A percentile compares a stretch with the other conserved stretches of the same genome.
Evolutionary conservation across 768 basidiomycete genomes (phyloP).

Genomic region (Aureoboletus auriporus): DNA sequence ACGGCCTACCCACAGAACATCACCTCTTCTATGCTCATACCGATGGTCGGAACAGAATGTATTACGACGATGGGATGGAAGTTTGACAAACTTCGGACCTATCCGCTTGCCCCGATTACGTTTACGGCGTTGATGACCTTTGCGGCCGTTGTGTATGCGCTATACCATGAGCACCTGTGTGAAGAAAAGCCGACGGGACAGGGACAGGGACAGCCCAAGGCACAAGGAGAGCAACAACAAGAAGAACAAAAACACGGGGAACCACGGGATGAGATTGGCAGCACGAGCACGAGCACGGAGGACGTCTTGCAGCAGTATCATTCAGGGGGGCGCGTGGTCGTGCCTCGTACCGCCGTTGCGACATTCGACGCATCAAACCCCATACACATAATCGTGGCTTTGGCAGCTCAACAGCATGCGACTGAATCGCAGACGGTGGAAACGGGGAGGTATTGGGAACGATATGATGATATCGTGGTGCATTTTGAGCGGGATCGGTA

Average conservation of each 20-base stretch:
- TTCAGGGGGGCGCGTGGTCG: background rate
- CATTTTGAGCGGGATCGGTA: background rate
- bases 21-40: background rate
- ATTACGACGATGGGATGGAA: constrained; percentile 1
- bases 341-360: background rate
- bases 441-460: background rate
- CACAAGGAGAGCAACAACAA: background rate
- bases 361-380: background rate
- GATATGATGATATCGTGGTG: background rate
- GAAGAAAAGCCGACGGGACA: too few species aligned
- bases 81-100: background rate
- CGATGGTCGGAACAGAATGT: background rate
- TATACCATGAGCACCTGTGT: background rate
- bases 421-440: too few species aligned
- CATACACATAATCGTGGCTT: background rate
- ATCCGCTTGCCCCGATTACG: background rate
- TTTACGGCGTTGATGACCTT: background rate
- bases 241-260: too few species aligned
- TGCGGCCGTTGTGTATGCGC: background rate
- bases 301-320: background rate
- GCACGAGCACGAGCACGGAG: too few species aligned
- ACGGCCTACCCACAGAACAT: background rate
- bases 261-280: too few species aligned
- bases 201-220: too few species aligned
- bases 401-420: background rate